These are phyloP conservation scores for Coniella vitis DNA, from an alignment of 2,329 filamentous ascomycete genomes.

Conservation along the genomic window DNA sequence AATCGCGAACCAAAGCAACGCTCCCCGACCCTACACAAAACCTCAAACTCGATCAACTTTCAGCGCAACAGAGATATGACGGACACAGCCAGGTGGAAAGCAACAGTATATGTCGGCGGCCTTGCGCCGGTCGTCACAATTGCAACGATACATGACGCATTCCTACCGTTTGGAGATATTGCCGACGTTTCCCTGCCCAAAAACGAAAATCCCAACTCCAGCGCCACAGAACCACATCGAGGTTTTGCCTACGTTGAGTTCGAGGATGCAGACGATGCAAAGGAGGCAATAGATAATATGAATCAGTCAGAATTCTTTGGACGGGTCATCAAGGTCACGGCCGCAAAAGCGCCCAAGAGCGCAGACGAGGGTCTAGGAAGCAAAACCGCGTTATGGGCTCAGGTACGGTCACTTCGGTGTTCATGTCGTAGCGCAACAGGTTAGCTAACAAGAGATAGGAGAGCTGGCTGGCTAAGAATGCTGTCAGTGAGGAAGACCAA, in stretches of 20 bases:
- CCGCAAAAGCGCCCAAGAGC: slow-evolving; percentile 87
- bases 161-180: slow-evolving; percentile 95
- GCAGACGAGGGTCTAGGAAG: slow-evolving; percentile 81
- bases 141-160: slow-evolving; percentile 76
- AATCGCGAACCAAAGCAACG: not conserved
- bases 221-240: slow-evolving; percentile 70
- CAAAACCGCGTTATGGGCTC: slow-evolving; percentile 93
- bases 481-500: slow-evolving; percentile 73
- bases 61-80: slow-evolving; percentile 51
- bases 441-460: slow-evolving; percentile 52
- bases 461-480: slow-evolving; percentile 84
- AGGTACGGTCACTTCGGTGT: slow-evolving; percentile 53
- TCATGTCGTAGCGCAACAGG: not conserved
- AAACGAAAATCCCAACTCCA: slow-evolving; percentile 74
- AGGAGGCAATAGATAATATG: slow-evolving; percentile 98
- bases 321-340: slow-evolving; percentile 82
- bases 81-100: slow-evolving; percentile 76
- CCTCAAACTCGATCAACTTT: not conserved
- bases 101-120: slow-evolving; percentile 87
- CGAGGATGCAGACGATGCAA: slow-evolving; percentile 76
- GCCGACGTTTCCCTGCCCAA: slow-evolving; percentile 86
- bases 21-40: slow-evolving; percentile 5
- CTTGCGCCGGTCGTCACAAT: slow-evolving; percentile 72
- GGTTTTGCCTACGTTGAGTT: slow-evolving; percentile 98
- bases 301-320: slow-evolving; percentile 94